Conservation (phyloP, 495 filamentous ascomycete genomes). For the Copromyces sp. region DNA sequence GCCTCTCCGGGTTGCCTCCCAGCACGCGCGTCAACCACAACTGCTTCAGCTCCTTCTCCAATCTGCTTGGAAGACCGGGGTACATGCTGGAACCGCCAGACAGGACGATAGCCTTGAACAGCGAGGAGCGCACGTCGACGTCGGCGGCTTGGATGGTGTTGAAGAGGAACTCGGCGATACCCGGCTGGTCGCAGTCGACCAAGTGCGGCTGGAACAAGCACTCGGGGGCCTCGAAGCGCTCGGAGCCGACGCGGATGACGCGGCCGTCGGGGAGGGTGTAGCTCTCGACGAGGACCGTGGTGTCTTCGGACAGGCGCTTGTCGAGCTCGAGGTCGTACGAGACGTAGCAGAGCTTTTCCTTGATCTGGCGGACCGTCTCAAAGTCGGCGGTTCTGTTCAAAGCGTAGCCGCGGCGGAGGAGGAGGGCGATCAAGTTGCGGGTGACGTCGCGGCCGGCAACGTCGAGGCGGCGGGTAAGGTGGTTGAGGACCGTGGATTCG, state of each 20-base stretch:
- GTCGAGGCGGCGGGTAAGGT: conserved; percentile 85
- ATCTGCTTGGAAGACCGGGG: conserved; percentile 79
- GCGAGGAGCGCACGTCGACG: conserved; percentile 81
- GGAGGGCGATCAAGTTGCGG: conserved; percentile 88
- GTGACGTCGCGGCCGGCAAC: conserved; percentile 97
- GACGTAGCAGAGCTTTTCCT: conserved; percentile 99
- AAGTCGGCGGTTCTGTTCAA: conserved; percentile 98
- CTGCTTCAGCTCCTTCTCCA: conserved; percentile 99
- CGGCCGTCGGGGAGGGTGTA: conserved; percentile 96
- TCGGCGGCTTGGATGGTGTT: conserved; percentile 96
- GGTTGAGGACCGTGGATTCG: conserved; percentile 93
- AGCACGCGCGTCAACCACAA: conserved; percentile 92
- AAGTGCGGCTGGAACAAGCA: conserved; percentile 98
- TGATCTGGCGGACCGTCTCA: conserved; percentile 97
- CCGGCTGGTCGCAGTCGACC: conserved; percentile 94
- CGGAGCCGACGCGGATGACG: conserved; percentile 88
- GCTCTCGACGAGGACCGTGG: conserved; percentile 91
- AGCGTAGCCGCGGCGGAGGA: conserved; percentile 90
- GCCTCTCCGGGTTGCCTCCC: conserved; percentile 76
- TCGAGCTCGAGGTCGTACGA: conserved; percentile 97
- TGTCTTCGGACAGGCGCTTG: conserved; percentile 92
- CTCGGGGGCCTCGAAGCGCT: conserved; percentile 96
- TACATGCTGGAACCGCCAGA: conserved; percentile 98
- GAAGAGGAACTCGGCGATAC: conserved; percentile 94
- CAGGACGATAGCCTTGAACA: conserved; percentile 96